Evolutionary conservation across 352 stramenopile species (phyloP), one percentile per base, ranked within the genome.

Genomic region (Pilasporangium apinafurcum): DNA sequence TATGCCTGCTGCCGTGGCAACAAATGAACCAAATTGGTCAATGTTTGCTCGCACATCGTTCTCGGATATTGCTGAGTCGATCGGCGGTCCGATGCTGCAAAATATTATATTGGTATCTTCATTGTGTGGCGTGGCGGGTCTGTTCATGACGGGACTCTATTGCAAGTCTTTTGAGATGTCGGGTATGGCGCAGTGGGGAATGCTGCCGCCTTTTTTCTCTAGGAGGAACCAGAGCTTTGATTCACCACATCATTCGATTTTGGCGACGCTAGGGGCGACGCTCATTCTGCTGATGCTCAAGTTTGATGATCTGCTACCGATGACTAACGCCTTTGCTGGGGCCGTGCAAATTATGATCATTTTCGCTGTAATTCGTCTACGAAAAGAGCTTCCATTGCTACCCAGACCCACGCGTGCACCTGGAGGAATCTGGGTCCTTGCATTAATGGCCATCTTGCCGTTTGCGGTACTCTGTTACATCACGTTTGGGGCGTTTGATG

Each of bases 91-190:
- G 13, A 92, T 81, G 58, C 76, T 98, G 6, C 81, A 85, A 34
- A 62, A 54, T 3, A 88, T 94, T 72, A 81, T 94, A 32, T 65
- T 95, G 38, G 72, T 88, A 10, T 65, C 54, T 26, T 82, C 87
- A 8, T 76, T 83, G 34, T 80, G 92, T 37, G 81, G 66, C 18
- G 92, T 92, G 37, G 68, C 95, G 22, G 91, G 82, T 0, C 56
- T 96, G 26, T 97, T 96, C 62, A 67, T 95, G 58, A 86, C 86
- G 7, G 87, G 95, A 56, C 83, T 97, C 46, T 95, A 78, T 24
- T 75, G 70, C 18, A 91, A 97, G 63, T 73, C 89, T 13, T 96
- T 86, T 46, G 80, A 96, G 61, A 51, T 97, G 13, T 55, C 58
- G 1, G 68, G 65, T 16, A 80, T 86, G 74, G 63, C 84, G 9